These are phyloP conservation scores for Penicillium sclerotigenum DNA, from an alignment of 2,329 filamentous ascomycete species.

Conservation along the genomic window DNA sequence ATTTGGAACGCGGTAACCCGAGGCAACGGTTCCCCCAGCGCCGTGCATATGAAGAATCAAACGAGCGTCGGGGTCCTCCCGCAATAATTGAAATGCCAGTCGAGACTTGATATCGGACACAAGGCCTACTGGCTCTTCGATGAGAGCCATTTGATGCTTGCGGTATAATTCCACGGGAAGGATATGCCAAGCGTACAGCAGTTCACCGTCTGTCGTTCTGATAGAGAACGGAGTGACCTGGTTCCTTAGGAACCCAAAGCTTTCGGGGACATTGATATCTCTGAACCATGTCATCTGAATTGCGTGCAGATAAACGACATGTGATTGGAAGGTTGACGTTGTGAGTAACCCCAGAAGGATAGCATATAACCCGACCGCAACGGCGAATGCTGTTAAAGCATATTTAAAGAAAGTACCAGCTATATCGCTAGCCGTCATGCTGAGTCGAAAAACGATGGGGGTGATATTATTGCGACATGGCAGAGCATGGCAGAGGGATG, in stretches of 20 bases:
- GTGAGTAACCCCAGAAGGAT: constrained; percentile 48
- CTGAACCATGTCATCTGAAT: constrained; percentile 56
- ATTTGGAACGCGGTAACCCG: constrained; percentile 8
- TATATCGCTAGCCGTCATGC: background rate
- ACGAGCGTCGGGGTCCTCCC: constrained; percentile 23
- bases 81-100: constrained; percentile 45
- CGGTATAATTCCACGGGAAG: constrained; percentile 48
- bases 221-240: constrained; percentile 52
- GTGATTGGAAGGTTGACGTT: constrained; percentile 48
- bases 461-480: too few relatives aligned
- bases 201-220: constrained; percentile 40
- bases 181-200: constrained; percentile 51
- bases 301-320: constrained; percentile 57
- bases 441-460: too few relatives aligned
- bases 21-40: constrained; percentile 4
- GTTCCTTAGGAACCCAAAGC: constrained; percentile 49
- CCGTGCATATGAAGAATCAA: constrained; percentile 2
- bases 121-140: constrained; percentile 39
- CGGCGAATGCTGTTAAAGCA: constrained; percentile 4
- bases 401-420: background rate
- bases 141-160: constrained; percentile 41
- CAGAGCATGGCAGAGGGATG: too few relatives aligned
- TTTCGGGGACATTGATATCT: constrained; percentile 49
- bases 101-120: constrained; percentile 36
- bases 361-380: constrained; percentile 40